Evolutionary conservation across 2,329 filamentous ascomycete species (phyloP).

Genomic region (Colletotrichum sp.): DNA sequence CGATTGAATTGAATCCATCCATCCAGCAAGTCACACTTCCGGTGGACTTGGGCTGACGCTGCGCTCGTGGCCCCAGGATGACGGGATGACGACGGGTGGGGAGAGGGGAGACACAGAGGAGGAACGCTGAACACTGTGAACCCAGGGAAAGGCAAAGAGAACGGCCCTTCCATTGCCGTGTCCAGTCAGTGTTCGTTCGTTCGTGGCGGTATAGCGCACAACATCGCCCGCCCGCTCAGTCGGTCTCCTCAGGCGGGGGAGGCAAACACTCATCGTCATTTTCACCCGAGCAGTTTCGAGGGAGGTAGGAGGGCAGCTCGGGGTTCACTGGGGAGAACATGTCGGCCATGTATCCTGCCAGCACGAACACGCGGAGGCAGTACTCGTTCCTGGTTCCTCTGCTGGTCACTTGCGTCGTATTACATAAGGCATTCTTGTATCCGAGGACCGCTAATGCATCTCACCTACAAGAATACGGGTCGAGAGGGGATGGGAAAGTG

Average conservation of each 20-base stretch:
- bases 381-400: neutral
- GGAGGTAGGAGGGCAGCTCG: neutral
- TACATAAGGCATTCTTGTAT: conserved; percentile 1
- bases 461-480: neutral
- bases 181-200: neutral
- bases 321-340: neutral
- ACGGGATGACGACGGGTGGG: neutral
- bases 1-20: neutral
- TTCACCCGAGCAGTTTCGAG: neutral
- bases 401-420: neutral
- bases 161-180: neutral
- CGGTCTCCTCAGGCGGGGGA: neutral
- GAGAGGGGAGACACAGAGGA: neutral
- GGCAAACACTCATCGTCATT: neutral
- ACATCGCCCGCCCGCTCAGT: neutral
- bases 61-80: neutral
- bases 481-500: conserved; percentile 13
- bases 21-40: neutral
- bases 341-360: neutral
- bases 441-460: neutral
- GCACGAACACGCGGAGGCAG: neutral
- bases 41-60: neutral
- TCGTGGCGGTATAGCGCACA: neutral
- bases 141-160: neutral
- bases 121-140: neutral